Base-by-base conservation (phyloP, 2,329 filamentous ascomycete species). In the Myriosclerotinia curreyana region DNA sequence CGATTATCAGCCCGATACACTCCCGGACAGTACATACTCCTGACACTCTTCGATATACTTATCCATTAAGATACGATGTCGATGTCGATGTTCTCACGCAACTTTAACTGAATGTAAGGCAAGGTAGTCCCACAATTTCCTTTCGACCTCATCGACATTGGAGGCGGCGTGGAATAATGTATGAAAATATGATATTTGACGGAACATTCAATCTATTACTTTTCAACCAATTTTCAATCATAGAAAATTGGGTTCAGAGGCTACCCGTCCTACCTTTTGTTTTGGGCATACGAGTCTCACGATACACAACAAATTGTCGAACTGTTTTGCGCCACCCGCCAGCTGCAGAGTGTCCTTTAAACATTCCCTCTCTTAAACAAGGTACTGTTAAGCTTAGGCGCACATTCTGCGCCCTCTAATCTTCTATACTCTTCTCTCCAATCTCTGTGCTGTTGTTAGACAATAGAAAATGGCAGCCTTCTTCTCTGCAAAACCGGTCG, bases 391-490 rank as follows among this genome's bases (percentile, higher is more conserved):
- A 36, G 55, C 25, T 14, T 9, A 58, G 42, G 2, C 42, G 25
- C 14, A 59, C 25, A 8, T 36, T 17, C 8, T n/a, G 8, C 11
- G 9, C 9, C 11, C 7, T 0, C 7, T 28, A 4, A 12, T 28
- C 46, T 48, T 25, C n/a, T 22, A 0, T 36, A 14, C 15, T 11
- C 11, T 14, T 46, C 20, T 46, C 25, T 56, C 14, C 5, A 22
- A 46, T 20, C 15, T 20, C 15, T 42, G 22, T 48, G 20, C 42
- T 48, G 31, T 44, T 14, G 15, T 7, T 5, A 25, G 20, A 1
- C n/a, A 48, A 49, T 49, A 49, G 22, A 38, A 22, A 40, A 63
- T 63, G 61, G 20, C 49, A 46, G 50, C 44, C 46, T 25, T 63
- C 36, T 58, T 59, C 25, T n/a, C 42, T 9, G 22, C 44, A 31